These are phyloP conservation scores for Penicillium pulvis DNA, from an alignment of 495 filamentous ascomycete species.

Conservation along the genomic window DNA sequence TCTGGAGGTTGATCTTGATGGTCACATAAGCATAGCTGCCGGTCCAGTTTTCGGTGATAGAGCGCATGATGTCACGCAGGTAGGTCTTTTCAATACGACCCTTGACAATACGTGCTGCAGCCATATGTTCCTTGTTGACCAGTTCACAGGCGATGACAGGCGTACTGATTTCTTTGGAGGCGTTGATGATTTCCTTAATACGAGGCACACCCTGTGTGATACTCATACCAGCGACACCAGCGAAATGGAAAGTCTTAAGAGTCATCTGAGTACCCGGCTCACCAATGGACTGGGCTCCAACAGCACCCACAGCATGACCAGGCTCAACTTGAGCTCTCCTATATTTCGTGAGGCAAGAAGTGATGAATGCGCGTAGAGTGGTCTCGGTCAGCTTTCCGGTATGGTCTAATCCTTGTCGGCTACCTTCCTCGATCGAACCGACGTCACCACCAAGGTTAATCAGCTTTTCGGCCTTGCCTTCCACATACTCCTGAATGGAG, in stretches of 20 bases:
- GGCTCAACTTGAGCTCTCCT: conserved; percentile 86
- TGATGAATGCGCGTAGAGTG: conserved; percentile 74
- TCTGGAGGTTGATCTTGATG: conserved; percentile 74
- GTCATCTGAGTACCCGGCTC: conserved; percentile 99
- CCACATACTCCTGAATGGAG: conserved; percentile 70
- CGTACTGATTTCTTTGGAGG: conserved; percentile 87
- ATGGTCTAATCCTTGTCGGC: conserved; percentile 57
- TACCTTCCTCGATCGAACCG: conserved; percentile 40
- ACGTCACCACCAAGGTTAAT: conserved; percentile 42
- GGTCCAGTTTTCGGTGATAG: conserved; percentile 82
- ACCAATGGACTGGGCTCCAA: conserved; percentile 96
- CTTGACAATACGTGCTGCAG: conserved; percentile 84
- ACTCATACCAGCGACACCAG: conserved; percentile 98
- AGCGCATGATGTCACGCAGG: conserved; percentile 62
- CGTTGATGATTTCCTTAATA: conserved; percentile 99
- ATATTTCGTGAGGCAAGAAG: conserved; percentile 85
- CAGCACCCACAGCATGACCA: conserved; percentile 95
- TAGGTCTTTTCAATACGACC: conserved; percentile 77
- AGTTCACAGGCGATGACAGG: conserved; percentile 88
- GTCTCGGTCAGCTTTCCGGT: conserved; percentile 77
- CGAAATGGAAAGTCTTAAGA: conserved; percentile 99
- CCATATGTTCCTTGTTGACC: conserved; percentile 65
- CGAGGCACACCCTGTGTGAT: conserved; percentile 98
- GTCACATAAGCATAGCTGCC: conserved; percentile 68
- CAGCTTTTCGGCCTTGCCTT: conserved; percentile 56